Percentiles rank a stretch among this genome's conserved stretches.
phyloP scores from a whole-genome alignment of 306 rosid genomes.

The Benincasa hispida region DNA sequence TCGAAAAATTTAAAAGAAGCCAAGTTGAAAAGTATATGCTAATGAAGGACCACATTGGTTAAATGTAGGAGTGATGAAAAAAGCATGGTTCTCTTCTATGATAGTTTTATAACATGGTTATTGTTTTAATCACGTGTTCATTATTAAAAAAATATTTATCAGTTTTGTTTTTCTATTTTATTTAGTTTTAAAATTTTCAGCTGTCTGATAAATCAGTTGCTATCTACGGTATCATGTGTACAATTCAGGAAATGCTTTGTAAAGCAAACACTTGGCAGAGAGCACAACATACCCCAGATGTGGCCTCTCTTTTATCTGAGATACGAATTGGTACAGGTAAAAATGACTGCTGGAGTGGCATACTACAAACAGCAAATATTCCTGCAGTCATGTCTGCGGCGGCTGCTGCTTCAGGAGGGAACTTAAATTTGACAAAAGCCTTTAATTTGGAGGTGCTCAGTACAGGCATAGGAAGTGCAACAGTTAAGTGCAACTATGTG shows the following conservation, averaged over 20 bases:
- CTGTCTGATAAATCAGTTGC: not conserved
- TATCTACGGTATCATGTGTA: not conserved
- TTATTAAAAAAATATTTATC: not conserved
- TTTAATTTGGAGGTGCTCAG: slow-evolving; percentile 91
- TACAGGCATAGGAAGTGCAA: slow-evolving; percentile 75
- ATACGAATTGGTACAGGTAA: slow-evolving; percentile 85
- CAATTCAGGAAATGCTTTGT: slow-evolving; percentile 74
- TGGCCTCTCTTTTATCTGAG: slow-evolving; percentile 86
- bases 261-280: slow-evolving; percentile 95
- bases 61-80: not conserved
- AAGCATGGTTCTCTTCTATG: not conserved
- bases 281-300: slow-evolving; percentile 81
- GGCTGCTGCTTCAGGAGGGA: slow-evolving; percentile 92
- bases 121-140: not conserved
- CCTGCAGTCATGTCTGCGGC: slow-evolving; percentile 98
- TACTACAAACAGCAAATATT: slow-evolving; percentile 71
- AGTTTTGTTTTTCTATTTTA: not conserved
- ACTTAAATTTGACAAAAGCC: slow-evolving; percentile 75
- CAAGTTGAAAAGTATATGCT: not conserved
- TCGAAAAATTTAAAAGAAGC: not conserved
- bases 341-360: slow-evolving; percentile 73
- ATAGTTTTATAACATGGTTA: not conserved
- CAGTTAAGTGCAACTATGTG: slow-evolving; percentile 90
- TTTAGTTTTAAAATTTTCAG: not conserved
- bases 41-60: not conserved